Evolutionary conservation across 1,139 yeast species (phyloP).

Genomic region (Taphrina sp.): DNA sequence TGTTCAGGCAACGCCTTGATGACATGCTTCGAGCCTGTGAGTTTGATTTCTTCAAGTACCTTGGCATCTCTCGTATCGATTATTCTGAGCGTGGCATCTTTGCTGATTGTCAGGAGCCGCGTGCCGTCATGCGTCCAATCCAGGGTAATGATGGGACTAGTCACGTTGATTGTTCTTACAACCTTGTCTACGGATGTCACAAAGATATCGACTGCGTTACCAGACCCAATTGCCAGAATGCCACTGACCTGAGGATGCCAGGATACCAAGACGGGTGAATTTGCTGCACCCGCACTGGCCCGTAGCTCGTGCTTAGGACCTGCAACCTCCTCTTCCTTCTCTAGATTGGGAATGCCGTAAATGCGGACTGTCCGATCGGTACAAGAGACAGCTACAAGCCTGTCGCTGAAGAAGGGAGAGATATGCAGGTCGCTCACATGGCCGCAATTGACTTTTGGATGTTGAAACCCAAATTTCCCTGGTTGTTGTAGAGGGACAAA

Average conservation of each 20-base stretch:
- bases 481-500: conserved; percentile 20
- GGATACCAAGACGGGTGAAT: conserved; percentile 16
- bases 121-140: conserved; percentile 29
- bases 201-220: conserved; percentile 13
- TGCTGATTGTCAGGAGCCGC: neutral
- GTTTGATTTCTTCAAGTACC: neutral
- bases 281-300: conserved; percentile 25
- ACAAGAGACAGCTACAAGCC: conserved; percentile 14
- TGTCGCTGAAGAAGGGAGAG: conserved; percentile 23
- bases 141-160: conserved; percentile 12
- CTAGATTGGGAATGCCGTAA: conserved; percentile 8
- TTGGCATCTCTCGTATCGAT: conserved; percentile 7
- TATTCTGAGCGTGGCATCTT: conserved; percentile 18
- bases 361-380: conserved; percentile 26
- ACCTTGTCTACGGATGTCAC: conserved; percentile 1
- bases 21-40: conserved; percentile 25
- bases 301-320: conserved; percentile 9
- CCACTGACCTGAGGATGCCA: conserved; percentile 26
- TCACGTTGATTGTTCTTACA: neutral
- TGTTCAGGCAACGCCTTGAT: conserved; percentile 17
- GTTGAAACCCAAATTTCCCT: conserved; percentile 23
- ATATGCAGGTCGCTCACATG: conserved; percentile 21
- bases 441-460: conserved; percentile 20
- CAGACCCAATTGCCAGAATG: conserved; percentile 21
- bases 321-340: conserved; percentile 3